Evolutionary conservation across 2,329 filamentous ascomycete genomes (phyloP).

Genomic region (Fusarium gaditjirri): DNA sequence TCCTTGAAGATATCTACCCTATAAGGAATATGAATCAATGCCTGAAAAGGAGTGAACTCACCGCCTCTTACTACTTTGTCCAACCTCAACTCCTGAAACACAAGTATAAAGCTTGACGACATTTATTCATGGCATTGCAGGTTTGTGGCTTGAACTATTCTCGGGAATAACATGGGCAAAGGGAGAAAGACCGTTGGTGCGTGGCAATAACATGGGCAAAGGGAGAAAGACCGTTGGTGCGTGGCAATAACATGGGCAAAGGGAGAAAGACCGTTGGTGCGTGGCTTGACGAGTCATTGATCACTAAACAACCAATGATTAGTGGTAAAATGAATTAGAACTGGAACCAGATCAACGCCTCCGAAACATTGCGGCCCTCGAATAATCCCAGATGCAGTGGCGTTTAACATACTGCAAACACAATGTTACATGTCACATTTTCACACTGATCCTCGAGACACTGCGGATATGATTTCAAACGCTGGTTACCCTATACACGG

Average conservation of each 20-base stretch:
- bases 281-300: conserved; percentile 32
- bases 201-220: conserved; percentile 9
- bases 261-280: neutral
- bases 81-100: conserved; percentile 15
- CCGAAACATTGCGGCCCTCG: neutral
- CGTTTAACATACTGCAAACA: neutral
- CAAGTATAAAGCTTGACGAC: conserved; percentile 14
- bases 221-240: neutral
- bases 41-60: neutral
- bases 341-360: neutral
- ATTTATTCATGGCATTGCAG: neutral
- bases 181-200: neutral
- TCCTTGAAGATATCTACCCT: conserved; percentile 12
- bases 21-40: neutral
- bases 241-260: conserved; percentile 1
- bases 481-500: neutral
- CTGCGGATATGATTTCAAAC: neutral
- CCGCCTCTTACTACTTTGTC: conserved; percentile 7
- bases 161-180: neutral
- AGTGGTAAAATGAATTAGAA: neutral
- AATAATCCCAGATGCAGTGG: neutral
- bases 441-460: neutral
- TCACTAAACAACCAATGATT: neutral
- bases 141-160: neutral
- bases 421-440: neutral